Conservation (phyloP, 495 filamentous ascomycete genomes). For the Cudoniella acicularis region DNA sequence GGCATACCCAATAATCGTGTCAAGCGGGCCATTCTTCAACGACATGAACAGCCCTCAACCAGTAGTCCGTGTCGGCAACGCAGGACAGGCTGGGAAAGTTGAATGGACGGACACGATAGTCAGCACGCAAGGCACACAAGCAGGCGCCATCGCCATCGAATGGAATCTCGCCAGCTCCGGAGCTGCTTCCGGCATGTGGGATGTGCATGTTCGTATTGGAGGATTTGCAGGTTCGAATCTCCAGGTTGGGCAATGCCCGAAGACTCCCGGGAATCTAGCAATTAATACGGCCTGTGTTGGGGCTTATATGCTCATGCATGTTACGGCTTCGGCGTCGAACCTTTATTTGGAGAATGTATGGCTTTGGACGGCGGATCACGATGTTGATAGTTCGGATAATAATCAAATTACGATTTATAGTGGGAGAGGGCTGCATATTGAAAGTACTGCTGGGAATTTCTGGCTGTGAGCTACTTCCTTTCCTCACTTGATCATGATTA, state of each 20-base stretch:
- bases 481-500: too few species aligned
- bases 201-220: conserved; percentile 69
- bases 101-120: conserved; percentile 23
- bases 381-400: conserved; percentile 56
- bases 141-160: conserved; percentile 65
- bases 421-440: conserved; percentile 63
- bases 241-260: conserved; percentile 56
- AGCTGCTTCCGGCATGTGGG: conserved; percentile 54
- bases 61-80: conserved; percentile 28
- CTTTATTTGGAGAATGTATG: conserved; percentile 67
- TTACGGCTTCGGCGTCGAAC: conserved; percentile 48
- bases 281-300: conserved; percentile 51
- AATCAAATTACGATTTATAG: conserved; percentile 65
- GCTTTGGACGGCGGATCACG: conserved; percentile 73
- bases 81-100: conserved; percentile 16
- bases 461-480: too few species aligned
- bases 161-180: conserved; percentile 15
- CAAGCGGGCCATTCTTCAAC: conserved; percentile 40
- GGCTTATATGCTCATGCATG: conserved; percentile 65
- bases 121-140: conserved; percentile 46
- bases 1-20: conserved; percentile 34
- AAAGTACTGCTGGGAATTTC: conserved; percentile 54
- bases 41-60: conserved; percentile 33
- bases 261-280: conserved; percentile 22
- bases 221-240: conserved; percentile 68